Conservation (phyloP, 106 monocot species). For the Allium cepa region DNA sequence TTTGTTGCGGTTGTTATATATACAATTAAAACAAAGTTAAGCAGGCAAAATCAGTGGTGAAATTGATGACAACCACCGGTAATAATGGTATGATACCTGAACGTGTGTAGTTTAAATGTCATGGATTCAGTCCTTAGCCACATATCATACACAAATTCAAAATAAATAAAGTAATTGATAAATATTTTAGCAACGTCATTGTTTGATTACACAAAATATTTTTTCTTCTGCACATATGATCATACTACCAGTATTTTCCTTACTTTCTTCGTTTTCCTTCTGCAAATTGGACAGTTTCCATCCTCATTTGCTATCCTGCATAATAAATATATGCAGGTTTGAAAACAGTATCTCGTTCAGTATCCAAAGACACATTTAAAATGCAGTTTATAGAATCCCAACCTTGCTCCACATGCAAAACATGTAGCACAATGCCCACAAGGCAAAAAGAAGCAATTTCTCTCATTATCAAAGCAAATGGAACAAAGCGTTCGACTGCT, state of each 20-base stretch:
- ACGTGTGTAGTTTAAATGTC: too few species aligned
- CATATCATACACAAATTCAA: too few species aligned
- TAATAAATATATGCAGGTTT: not conserved
- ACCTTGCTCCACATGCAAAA: constrained; percentile 52
- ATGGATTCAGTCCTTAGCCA: too few species aligned
- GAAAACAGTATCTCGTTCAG: not conserved
- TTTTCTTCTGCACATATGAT: not conserved
- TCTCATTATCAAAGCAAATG: constrained; percentile 37
- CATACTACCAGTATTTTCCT: constrained; percentile 42
- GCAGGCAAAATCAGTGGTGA: too few species aligned
- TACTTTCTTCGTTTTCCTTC: constrained; percentile 52
- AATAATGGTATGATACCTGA: too few species aligned
- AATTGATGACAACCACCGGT: too few species aligned
- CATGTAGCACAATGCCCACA: constrained; percentile 54
- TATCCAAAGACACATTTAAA: not conserved
- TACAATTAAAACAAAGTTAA: too few species aligned
- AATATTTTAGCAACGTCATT: too few species aligned
- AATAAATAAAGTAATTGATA: too few species aligned
- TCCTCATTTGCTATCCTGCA: constrained; percentile 40
- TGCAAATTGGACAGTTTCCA: constrained; percentile 43
- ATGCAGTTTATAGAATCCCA: not conserved
- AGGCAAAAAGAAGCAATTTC: constrained; percentile 58
- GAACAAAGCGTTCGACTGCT: constrained; percentile 18
- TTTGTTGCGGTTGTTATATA: too few species aligned
- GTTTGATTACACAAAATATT: too few species aligned